Base-by-base conservation (phyloP, 148 eudicot genomes). In the Arctostaphylos glauca region DNA sequence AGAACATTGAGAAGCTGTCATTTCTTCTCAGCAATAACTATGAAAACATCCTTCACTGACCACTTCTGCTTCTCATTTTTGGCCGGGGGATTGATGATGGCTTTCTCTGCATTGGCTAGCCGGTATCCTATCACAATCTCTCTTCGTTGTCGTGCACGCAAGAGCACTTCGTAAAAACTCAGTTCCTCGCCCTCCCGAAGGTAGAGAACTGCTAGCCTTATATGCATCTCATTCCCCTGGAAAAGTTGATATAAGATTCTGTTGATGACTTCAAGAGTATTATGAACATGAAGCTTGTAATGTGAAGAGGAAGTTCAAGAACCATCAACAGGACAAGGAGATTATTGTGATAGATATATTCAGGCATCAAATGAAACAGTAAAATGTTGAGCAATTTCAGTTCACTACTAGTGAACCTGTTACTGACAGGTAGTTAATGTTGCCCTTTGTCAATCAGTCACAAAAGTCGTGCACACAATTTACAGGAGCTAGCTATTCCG, bases 221-320 rank as follows among this genome's bases (percentile, higher is more conserved):
- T 87, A 66, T 90, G 89, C 92, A 90, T 60, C 85, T 90, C 92
- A 81, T 88, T 90, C 3, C 91, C 92, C 92, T 90, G 82, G 9
- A 12, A 79, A 68, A 70, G 10, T 66, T 60, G 43, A 56, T 23
- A 4, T 16, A 59, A 56, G 18, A 77, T 54, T 12, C 44, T 83
- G 0, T 74, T 66, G 41, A 70, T n/a, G 5, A 70, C 74, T 48
- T 2, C 58, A 66, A 18, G 38, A 14, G 52, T 77, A 54, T 19
- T 31, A 66, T 18, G 53, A 80, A 31, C 38, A 52, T 6, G 21
- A 16, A 67, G 41, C 47, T 50, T 68, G 59, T 41, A 64, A 66
- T 31, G 9, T 52, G 48, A 38, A 80, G n/a, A 3, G n/a, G 13
- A 64, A 50, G 18, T 80, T 67, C 59, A 49, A 25, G 50, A 67